A percentile compares a stretch with the other conserved stretches of the same genome.
These are phyloP conservation scores for Stropharia rugosoannulata DNA, from an alignment of 768 basidiomycete genomes.

Conservation along the genomic window DNA sequence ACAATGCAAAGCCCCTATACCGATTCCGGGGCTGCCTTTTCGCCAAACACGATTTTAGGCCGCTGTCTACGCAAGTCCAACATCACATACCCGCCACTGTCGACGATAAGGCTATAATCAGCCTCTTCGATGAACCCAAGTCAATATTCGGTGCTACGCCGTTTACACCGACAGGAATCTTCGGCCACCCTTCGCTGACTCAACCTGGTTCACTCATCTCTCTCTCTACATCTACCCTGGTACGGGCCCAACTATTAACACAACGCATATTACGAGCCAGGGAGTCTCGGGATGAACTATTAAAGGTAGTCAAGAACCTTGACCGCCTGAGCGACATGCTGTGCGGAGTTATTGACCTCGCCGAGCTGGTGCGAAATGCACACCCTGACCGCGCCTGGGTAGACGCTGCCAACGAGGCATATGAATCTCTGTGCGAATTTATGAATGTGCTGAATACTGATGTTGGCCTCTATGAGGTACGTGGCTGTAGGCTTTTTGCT, in stretches of 20 bases:
- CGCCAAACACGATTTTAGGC: slow-evolving; percentile 26
- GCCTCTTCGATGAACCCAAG: slow-evolving; percentile 70
- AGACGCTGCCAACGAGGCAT: slow-evolving; percentile 79
- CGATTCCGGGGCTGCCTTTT: slow-evolving; percentile 44
- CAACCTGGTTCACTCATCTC: slow-evolving; percentile 67
- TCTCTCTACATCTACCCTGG: slow-evolving; percentile 76
- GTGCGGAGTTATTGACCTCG: slow-evolving; percentile 95
- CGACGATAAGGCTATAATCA: slow-evolving; percentile 65
- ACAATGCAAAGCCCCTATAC: slow-evolving; percentile 30
- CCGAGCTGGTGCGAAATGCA: slow-evolving; percentile 89
- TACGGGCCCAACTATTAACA: slow-evolving; percentile 80
- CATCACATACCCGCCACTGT: slow-evolving; percentile 55
- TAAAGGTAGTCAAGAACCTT: slow-evolving; percentile 91
- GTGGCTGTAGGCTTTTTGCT: slow-evolving; percentile 25
- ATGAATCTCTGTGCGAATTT: slow-evolving; percentile 91
- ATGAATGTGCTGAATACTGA: slow-evolving; percentile 98
- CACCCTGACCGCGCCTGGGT: slow-evolving; percentile 90
- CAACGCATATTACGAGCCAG: slow-evolving; percentile 77
- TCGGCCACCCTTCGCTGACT: slow-evolving; percentile 74
- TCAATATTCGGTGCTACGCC: slow-evolving; percentile 35
- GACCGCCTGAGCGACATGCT: slow-evolving; percentile 95
- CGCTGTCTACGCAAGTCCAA: slow-evolving; percentile 39
- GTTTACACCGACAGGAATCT: slow-evolving; percentile 72
- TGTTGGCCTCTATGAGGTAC: slow-evolving; percentile 84
- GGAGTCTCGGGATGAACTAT: slow-evolving; percentile 71